These are phyloP conservation scores for Eucalyptus curtisii DNA, from an alignment of 345 rosid genomes.

Conservation along the genomic window DNA sequence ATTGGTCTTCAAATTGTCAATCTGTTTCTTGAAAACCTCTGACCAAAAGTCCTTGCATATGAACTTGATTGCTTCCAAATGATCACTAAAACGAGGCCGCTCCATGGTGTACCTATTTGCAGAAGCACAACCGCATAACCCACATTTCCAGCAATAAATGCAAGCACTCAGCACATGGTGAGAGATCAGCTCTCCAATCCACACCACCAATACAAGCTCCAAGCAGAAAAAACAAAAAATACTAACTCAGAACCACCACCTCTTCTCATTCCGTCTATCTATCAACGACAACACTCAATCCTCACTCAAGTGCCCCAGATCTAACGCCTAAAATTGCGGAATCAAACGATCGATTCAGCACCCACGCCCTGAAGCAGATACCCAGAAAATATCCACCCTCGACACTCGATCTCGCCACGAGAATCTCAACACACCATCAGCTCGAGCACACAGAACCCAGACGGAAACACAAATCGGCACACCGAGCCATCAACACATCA, in stretches of 20 bases:
- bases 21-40: slow-evolving; percentile 95
- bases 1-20: slow-evolving; percentile 92
- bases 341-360: neutral
- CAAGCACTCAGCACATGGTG: neutral
- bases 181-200: neutral
- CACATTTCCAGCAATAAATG: neutral
- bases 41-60: slow-evolving; percentile 99
- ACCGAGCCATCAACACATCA: neutral
- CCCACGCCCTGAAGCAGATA: neutral
- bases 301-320: neutral
- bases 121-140: neutral
- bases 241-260: neutral
- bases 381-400: neutral
- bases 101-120: slow-evolving; percentile 76
- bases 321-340: neutral
- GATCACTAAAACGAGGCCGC: slow-evolving; percentile 82
- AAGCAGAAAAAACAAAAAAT: neutral
- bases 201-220: neutral
- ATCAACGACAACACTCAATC: neutral
- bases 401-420: neutral
- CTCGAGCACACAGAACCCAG: neutral
- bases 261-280: neutral
- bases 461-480: neutral
- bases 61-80: slow-evolving; percentile 95
- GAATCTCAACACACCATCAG: neutral